phyloP scores from a whole-genome alignment of 176 grass and related monocot species.

The Cenchrus fungigraminus region DNA sequence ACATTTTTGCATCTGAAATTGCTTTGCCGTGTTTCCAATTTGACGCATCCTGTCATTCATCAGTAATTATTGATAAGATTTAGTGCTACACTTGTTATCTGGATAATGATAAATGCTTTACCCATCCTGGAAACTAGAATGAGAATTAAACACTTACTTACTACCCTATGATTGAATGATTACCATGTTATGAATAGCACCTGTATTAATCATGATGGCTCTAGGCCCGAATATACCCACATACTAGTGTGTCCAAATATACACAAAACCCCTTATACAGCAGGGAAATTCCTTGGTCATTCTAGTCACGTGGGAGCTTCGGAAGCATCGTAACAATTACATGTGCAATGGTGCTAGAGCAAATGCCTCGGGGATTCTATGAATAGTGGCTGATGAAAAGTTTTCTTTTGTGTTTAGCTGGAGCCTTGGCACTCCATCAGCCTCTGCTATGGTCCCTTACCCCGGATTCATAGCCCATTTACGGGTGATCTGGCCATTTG shows the following conservation, averaged over 20 bases:
- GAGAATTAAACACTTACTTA: not conserved
- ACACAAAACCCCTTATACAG: not conserved
- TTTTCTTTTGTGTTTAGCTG: too few relatives aligned
- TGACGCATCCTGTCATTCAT: conserved; percentile 6
- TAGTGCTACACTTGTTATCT: conserved; percentile 14
- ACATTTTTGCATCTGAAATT: conserved; percentile 36
- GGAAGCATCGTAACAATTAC: not conserved
- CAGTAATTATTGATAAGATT: conserved; percentile 19
- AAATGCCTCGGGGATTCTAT: too few relatives aligned
- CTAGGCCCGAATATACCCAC: too few relatives aligned
- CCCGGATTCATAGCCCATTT: too few relatives aligned
- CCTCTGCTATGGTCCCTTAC: too few relatives aligned
- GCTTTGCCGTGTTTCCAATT: not conserved
- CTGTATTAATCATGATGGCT: too few relatives aligned
- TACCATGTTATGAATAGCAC: too few relatives aligned
- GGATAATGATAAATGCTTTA: conserved; percentile 1
- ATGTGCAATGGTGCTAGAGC: not conserved
- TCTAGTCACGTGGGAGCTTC: not conserved
- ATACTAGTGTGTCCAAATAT: not conserved
- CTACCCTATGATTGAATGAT: not conserved
- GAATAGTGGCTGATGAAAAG: too few relatives aligned
- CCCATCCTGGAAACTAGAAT: not conserved
- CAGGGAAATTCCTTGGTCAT: not conserved
- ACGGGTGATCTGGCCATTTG: too few relatives aligned
- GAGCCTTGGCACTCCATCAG: too few relatives aligned